These are phyloP conservation scores for Vigna angularis DNA, from an alignment of 306 rosid species.

Conservation along the genomic window DNA sequence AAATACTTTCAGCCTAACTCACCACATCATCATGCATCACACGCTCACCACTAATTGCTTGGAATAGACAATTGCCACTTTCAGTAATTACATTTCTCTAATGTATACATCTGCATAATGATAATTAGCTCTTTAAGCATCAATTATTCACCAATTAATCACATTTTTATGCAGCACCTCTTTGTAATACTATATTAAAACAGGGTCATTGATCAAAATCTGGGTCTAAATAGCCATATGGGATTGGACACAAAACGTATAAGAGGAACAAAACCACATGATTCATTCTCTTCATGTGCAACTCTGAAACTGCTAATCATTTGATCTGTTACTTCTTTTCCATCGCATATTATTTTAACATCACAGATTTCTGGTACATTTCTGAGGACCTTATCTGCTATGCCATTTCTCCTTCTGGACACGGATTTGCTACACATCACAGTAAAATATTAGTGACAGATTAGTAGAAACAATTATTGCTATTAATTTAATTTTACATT, in stretches of 20 bases:
- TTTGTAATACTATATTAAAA: too few relatives aligned
- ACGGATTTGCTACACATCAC: slow-evolving; percentile 25
- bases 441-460: neutral
- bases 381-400: slow-evolving; percentile 35
- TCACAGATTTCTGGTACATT: slow-evolving; percentile 47
- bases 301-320: slow-evolving; percentile 4
- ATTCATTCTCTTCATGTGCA: slow-evolving; percentile 14
- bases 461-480: neutral
- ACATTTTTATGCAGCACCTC: neutral
- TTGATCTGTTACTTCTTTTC: slow-evolving; percentile 47
- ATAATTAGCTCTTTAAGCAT: neutral
- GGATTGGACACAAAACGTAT: slow-evolving; percentile 28
- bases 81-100: neutral
- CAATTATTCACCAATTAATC: neutral
- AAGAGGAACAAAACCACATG: neutral
- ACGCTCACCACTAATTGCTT: too few relatives aligned
- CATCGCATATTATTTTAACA: slow-evolving; percentile 51
- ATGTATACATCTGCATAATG: neutral
- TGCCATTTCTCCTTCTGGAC: slow-evolving; percentile 19
- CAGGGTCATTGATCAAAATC: neutral
- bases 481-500: neutral
- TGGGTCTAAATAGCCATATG: slow-evolving; percentile 26
- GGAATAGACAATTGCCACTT: too few relatives aligned
- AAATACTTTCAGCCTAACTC: too few relatives aligned
- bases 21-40: neutral